These are phyloP conservation scores for Coemansia brasiliensis DNA, from an alignment of 192 early-diverging fungal genomes.

Conservation along the genomic window DNA sequence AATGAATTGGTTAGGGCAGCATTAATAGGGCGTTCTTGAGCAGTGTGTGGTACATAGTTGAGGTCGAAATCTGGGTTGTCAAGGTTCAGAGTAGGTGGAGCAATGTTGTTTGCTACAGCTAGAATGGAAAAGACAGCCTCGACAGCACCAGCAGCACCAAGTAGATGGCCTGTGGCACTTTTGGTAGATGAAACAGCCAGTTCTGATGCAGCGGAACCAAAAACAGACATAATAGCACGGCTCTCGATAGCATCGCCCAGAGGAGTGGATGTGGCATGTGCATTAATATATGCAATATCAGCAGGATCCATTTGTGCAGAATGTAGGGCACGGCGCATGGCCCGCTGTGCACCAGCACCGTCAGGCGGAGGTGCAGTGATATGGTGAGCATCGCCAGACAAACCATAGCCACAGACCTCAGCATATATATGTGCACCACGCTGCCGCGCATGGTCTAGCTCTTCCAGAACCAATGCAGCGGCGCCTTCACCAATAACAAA, in stretches of 20 bases:
- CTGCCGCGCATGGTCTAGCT: conserved; percentile 78
- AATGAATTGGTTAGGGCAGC: conserved; percentile 60
- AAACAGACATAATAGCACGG: conserved; percentile 77
- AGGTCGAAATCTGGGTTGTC: conserved; percentile 65
- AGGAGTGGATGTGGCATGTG: conserved; percentile 89
- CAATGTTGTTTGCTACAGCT: conserved; percentile 64
- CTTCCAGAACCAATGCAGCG: conserved; percentile 86
- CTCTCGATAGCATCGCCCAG: conserved; percentile 86
- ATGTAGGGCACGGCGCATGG: conserved; percentile 81
- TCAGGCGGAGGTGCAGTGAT: conserved; percentile 90
- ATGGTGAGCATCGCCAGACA: conserved; percentile 89
- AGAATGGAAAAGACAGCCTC: conserved; percentile 90
- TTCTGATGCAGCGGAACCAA: conserved; percentile 40
- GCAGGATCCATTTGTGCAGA: conserved; percentile 58
- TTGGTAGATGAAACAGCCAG: conserved; percentile 88
- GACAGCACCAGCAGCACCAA: conserved; percentile 94
- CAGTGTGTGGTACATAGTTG: conserved; percentile 76
- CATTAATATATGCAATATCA: conserved; percentile 87
- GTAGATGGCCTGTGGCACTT: conserved; percentile 86
- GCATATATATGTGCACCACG: conserved; percentile 91
- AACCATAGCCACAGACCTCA: conserved; percentile 85
- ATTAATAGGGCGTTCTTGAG: conserved; percentile 63
- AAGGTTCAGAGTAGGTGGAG: conserved; percentile 87
- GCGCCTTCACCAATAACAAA: conserved; percentile 96
- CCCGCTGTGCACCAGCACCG: conserved; percentile 81